phyloP scores from a whole-genome alignment of 73 alveolate species.

The Paramecium tetraurelia region DNA sequence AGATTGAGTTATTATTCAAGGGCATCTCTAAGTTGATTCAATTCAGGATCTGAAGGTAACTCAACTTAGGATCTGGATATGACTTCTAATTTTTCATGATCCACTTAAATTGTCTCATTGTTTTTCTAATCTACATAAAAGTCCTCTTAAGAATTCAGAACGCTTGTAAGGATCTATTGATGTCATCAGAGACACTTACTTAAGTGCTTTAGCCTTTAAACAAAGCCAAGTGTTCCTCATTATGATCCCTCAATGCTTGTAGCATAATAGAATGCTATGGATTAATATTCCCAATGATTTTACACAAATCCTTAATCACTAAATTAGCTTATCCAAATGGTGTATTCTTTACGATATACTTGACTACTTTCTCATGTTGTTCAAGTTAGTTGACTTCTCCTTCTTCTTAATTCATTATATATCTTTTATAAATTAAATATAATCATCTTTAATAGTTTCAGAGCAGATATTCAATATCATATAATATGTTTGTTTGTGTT shows the following conservation, averaged over 20 bases:
- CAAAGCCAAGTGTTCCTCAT: constrained; percentile 37
- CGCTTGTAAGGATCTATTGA: background rate
- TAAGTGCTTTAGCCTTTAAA: background rate
- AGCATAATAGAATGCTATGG: background rate
- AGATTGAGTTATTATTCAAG: background rate
- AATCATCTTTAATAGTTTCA: background rate
- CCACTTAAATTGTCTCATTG: background rate
- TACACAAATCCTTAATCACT: constrained; percentile 47
- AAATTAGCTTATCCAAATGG: constrained; percentile 50
- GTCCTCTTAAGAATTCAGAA: background rate
- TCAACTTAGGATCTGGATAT: background rate
- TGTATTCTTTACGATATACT: background rate
- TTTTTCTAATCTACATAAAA: constrained; percentile 47
- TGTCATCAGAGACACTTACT: background rate
- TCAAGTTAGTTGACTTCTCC: background rate
- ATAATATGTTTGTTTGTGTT: background rate
- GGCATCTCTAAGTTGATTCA: constrained; percentile 9
- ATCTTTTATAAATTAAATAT: background rate
- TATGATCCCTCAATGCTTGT: constrained; percentile 31
- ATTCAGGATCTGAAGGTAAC: background rate
- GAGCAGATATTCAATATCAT: background rate
- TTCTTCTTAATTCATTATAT: background rate
- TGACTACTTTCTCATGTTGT: background rate
- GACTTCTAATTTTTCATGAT: constrained; percentile 24
- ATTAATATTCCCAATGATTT: background rate